Base-by-base conservation (phyloP, 148 eudicot genomes). In the Chenopodium album region DNA sequence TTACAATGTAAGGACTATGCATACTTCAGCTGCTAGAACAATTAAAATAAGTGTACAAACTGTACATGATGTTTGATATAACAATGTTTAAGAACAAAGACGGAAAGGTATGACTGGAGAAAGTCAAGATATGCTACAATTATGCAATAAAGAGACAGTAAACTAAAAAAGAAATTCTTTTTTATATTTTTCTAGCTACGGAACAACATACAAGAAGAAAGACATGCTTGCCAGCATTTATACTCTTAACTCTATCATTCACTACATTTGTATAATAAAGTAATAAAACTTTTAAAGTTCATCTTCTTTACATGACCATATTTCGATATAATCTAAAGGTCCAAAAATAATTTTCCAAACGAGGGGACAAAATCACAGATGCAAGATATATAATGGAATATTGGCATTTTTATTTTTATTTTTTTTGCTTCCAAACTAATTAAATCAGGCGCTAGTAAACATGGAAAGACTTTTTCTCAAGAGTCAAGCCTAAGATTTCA, bases 21-120 rank as follows among this genome's bases (percentile, higher is more conserved):
- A 69, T 28, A 26, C 50, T 76, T 78, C 69, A 65, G 74, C 31
- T 63, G 41, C 14, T 73, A 19, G 73, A 54, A 86, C 32, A 73
- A 66, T 62, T 47, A 79, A 37, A 48, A 47, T 63, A 32, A 47
- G 14, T 10, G 13, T 12, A 50, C 16, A 23, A 75, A 76, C 9
- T 47, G 28, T 71, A 50, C 29, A 11, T 44, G 8, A 26, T 52
- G 23, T 32, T 20, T 37, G 26, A 52, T 16, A 26, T 54, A 28
- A 11, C 14, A 54, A 13, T 8, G 31, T 7, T 34, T 34, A 65
- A 65, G 7, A 10, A 59, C 6, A 47, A 28, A 52, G 73, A 69
- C 62, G 14, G 32, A 71, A 13, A 22, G 26, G 47, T 47, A 12
- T 6, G 44, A 60, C 34, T 34, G 29, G 29, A 52, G 26, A 32